Evolutionary conservation across 495 filamentous ascomycete genomes (phyloP).

Genomic region (Halenospora varia): DNA sequence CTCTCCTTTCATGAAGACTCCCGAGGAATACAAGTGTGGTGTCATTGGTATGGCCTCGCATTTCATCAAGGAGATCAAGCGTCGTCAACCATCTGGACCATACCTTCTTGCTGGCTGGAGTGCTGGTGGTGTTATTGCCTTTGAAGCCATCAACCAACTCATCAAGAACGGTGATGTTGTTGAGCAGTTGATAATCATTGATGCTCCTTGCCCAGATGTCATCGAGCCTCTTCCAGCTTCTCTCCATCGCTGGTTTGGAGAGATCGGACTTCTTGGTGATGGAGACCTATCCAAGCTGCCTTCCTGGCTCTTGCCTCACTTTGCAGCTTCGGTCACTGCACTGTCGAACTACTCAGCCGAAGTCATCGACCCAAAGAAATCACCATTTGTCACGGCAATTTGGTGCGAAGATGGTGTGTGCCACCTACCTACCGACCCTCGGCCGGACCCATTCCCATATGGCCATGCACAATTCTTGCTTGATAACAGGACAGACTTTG

Average conservation of each 20-base stretch:
- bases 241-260: conserved; percentile 75
- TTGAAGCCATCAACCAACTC: conserved; percentile 73
- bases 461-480: conserved; percentile 76
- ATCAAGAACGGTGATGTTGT: conserved; percentile 64
- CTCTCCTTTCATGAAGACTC: conserved; percentile 56
- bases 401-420: conserved; percentile 84
- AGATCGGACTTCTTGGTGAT: conserved; percentile 76
- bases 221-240: conserved; percentile 74
- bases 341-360: conserved; percentile 66
- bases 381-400: conserved; percentile 64
- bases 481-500: conserved; percentile 74
- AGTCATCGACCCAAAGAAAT: conserved; percentile 36
- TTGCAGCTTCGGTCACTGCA: conserved; percentile 71
- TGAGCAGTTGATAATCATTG: conserved; percentile 72
- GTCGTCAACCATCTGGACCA: conserved; percentile 59
- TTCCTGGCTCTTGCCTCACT: conserved; percentile 79
- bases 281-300: conserved; percentile 54
- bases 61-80: conserved; percentile 59
- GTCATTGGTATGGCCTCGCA: conserved; percentile 49
- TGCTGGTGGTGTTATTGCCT: conserved; percentile 84
- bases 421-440: conserved; percentile 61
- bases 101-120: conserved; percentile 77
- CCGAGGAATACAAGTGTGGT: conserved; percentile 50
- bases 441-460: conserved; percentile 64
- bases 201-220: conserved; percentile 74